phyloP scores from a whole-genome alignment of 1,139 yeast genomes.

The Kazachstania sp. region DNA sequence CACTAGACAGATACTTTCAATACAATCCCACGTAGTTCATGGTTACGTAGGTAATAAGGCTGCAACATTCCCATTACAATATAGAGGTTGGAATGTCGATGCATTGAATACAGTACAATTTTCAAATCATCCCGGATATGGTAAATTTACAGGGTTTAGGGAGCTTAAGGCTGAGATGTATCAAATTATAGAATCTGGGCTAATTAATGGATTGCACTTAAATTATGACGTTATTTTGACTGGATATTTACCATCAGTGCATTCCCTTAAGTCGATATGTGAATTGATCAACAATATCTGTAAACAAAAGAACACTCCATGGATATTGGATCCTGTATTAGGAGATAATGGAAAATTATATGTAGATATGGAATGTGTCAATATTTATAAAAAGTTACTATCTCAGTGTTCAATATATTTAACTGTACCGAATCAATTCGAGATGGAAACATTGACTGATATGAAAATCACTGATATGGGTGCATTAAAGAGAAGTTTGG shows the following conservation, averaged over 20 bases:
- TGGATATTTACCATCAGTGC: conserved; percentile 58
- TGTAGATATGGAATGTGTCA: conserved; percentile 62
- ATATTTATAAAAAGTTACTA: conserved; percentile 53
- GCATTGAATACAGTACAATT: conserved; percentile 69
- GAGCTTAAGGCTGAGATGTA: conserved; percentile 36
- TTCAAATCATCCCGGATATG: conserved; percentile 81
- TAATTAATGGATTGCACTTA: conserved; percentile 34
- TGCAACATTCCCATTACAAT: conserved; percentile 71
- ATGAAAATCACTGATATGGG: conserved; percentile 37
- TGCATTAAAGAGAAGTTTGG: conserved; percentile 41
- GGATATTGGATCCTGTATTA: conserved; percentile 87
- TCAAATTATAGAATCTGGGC: conserved; percentile 40
- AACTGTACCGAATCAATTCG: conserved; percentile 88
- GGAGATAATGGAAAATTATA: conserved; percentile 86
- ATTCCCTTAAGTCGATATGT: conserved; percentile 41
- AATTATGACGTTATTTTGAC: conserved; percentile 56
- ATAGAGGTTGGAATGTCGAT: conserved; percentile 78
- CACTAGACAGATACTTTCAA: conserved; percentile 3
- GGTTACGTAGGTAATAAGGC: conserved; percentile 84
- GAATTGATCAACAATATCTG: conserved; percentile 13
- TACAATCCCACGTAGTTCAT: conserved; percentile 74
- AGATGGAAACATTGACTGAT: conserved; percentile 65
- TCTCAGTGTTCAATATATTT: conserved; percentile 47
- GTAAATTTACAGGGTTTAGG: conserved; percentile 41
- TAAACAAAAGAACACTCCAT: conserved; percentile 27